A percentile compares a stretch with the other conserved stretches of the same genome.
Evolutionary conservation across 805 yeast genomes (phyloP).

Genomic region (Monosporozyma solicola): DNA sequence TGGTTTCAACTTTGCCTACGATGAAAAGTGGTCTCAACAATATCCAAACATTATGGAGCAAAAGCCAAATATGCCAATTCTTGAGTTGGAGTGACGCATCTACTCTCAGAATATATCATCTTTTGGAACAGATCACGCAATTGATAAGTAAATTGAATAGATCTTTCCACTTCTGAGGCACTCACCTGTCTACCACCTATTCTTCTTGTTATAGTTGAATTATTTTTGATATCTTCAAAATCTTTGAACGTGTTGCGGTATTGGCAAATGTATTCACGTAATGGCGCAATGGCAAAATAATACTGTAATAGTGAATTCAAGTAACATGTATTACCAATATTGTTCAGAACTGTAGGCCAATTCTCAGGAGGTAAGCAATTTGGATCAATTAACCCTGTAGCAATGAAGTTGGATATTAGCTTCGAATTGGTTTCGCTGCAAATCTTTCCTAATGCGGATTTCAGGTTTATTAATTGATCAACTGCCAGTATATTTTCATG

Average conservation of each 20-base stretch:
- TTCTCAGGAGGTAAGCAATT: conserved; percentile 49
- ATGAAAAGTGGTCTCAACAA: conserved; percentile 49
- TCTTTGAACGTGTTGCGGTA: conserved; percentile 38
- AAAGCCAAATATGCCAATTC: conserved; percentile 86
- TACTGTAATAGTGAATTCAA: conserved; percentile 84
- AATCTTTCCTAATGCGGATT: conserved; percentile 48
- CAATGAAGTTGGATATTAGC: conserved; percentile 46
- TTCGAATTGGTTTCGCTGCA: conserved; percentile 48
- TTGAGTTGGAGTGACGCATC: conserved; percentile 71
- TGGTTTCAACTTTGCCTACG: conserved; percentile 44
- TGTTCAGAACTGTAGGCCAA: conserved; percentile 88
- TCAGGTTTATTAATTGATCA: conserved; percentile 45
- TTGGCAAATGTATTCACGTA: conserved; percentile 54
- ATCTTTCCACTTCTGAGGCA: conserved; percentile 67
- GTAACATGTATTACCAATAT: conserved; percentile 94
- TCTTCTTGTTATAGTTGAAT: conserved; percentile 37
- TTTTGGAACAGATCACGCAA: conserved; percentile 59
- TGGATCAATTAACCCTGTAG: conserved; percentile 55
- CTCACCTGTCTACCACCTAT: conserved; percentile 84
- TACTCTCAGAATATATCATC: conserved; percentile 51
- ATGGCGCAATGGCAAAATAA: conserved; percentile 77
- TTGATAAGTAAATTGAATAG: conserved; percentile 71
- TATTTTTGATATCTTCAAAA: conserved; percentile 14
- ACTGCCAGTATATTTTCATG: conserved; percentile 22
- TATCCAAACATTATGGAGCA: conserved; percentile 56